Evolutionary conservation across 257 asterid species (phyloP).

Genomic region (Leptodermis oblonga): DNA sequence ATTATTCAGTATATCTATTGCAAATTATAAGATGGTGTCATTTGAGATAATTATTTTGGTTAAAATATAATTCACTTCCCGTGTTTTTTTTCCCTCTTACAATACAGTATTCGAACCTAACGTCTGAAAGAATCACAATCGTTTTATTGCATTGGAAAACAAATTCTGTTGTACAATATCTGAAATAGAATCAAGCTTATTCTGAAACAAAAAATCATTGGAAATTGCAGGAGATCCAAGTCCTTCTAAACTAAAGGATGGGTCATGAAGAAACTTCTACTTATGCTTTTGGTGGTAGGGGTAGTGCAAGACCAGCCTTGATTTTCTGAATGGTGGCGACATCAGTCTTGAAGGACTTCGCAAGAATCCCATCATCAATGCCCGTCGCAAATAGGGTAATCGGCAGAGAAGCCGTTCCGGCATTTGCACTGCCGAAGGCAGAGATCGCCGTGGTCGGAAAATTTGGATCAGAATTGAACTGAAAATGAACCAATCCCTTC

Average conservation of each 20-base stretch:
- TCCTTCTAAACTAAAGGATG: not conserved
- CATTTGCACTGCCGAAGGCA: conserved; percentile 30
- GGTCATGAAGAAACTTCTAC: not conserved
- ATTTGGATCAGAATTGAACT: conserved; percentile 16
- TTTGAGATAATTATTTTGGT: too few species aligned
- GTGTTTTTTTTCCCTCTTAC: too few species aligned
- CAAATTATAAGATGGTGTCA: too few species aligned
- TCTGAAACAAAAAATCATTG: not conserved
- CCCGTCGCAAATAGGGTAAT: conserved; percentile 14
- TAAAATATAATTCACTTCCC: too few species aligned
- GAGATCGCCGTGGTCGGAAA: conserved; percentile 17
- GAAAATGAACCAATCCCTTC: conserved; percentile 25
- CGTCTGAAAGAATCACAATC: not conserved
- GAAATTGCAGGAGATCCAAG: not conserved
- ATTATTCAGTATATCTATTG: too few species aligned
- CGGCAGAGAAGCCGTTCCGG: conserved; percentile 29
- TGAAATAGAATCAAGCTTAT: not conserved
- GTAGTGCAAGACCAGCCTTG: conserved; percentile 22
- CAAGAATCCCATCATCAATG: conserved; percentile 19
- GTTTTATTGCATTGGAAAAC: conserved; percentile 3
- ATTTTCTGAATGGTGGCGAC: conserved; percentile 18
- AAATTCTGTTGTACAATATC: not conserved
- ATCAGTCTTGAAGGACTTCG: conserved; percentile 20
- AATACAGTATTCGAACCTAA: too few species aligned
- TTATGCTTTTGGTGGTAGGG: conserved; percentile 15